Conservation (phyloP, 2,329 filamentous ascomycete species). For the Tricladium varicosporioides region DNA sequence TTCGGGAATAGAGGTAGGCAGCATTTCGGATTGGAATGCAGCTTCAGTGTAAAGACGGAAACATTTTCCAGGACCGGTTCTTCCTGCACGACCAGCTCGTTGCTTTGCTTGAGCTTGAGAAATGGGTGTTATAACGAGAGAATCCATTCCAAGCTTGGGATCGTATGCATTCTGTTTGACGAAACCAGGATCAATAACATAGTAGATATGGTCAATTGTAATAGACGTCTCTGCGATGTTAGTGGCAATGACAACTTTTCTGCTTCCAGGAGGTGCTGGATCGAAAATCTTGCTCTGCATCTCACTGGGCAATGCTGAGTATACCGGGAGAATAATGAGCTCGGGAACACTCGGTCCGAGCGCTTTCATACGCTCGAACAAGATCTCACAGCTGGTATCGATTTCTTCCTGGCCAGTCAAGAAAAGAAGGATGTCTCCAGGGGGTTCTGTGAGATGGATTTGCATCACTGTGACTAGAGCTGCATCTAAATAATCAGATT, state of each 20-base stretch:
- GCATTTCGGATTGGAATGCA: conserved; percentile 94
- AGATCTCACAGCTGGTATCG: conserved; percentile 87
- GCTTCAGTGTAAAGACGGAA: conserved; percentile 95
- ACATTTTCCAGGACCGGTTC: conserved; percentile 94
- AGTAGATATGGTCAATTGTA: conserved; percentile 97
- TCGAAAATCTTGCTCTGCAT: conserved; percentile 96
- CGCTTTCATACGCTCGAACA: conserved; percentile 95
- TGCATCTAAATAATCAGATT: conserved; percentile 92
- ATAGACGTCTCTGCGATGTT: conserved; percentile 98
- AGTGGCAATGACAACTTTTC: conserved; percentile 96
- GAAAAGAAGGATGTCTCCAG: conserved; percentile 94
- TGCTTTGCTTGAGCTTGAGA: conserved; percentile 97
- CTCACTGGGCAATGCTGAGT: conserved; percentile 87
- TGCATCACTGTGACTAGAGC: conserved; percentile 98
- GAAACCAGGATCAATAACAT: conserved; percentile 94
- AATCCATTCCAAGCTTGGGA: conserved; percentile 96
- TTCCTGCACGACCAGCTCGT: conserved; percentile 84
- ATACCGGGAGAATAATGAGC: conserved; percentile 91
- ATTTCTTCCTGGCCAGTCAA: conserved; percentile 98
- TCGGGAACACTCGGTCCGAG: conserved; percentile 88
- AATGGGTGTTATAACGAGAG: conserved; percentile 90
- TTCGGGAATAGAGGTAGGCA: conserved; percentile 92
- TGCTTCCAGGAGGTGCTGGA: conserved; percentile 76
- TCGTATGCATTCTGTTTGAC: conserved; percentile 98
- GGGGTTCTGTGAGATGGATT: conserved; percentile 89